Evolutionary conservation across 2,329 filamentous ascomycete genomes (phyloP).

Genomic region (Magnaporthales sp.): DNA sequence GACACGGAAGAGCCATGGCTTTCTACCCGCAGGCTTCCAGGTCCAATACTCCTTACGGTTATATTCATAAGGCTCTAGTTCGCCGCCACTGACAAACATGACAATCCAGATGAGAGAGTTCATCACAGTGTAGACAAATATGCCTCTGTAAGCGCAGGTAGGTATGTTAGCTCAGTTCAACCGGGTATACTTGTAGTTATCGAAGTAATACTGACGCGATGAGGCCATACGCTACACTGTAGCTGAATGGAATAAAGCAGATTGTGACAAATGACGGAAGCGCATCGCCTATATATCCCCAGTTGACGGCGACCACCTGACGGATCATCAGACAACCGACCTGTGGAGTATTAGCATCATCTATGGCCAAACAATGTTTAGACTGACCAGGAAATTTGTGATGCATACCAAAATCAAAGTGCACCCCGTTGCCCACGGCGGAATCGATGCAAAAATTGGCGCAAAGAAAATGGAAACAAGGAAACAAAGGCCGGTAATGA

Average conservation of each 20-base stretch:
- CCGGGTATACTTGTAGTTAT: background rate
- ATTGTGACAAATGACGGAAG: constrained; percentile 70
- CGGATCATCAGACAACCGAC: constrained; percentile 73
- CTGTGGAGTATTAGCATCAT: constrained; percentile 19
- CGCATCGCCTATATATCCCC: constrained; percentile 67
- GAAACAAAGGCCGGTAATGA: constrained; percentile 62
- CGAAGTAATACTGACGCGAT: constrained; percentile 46
- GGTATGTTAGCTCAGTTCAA: background rate
- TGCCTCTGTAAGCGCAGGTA: constrained; percentile 27
- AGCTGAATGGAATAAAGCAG: constrained; percentile 68
- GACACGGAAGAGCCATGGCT: constrained; percentile 37
- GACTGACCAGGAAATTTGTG: background rate
- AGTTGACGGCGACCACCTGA: constrained; percentile 67
- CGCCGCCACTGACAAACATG: constrained; percentile 32
- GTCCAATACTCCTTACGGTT: constrained; percentile 49
- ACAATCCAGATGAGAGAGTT: constrained; percentile 36
- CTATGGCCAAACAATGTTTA: background rate
- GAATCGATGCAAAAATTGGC: constrained; percentile 68
- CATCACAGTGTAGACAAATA: constrained; percentile 46
- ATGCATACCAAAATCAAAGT: constrained; percentile 55
- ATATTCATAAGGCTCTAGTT: constrained; percentile 39
- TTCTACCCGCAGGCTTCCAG: constrained; percentile 37
- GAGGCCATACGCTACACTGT: constrained; percentile 69
- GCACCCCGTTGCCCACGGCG: constrained; percentile 69
- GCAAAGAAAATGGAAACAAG: constrained; percentile 66